Base-by-base conservation (phyloP, 805 yeast species). In the Pichia deserticola region DNA sequence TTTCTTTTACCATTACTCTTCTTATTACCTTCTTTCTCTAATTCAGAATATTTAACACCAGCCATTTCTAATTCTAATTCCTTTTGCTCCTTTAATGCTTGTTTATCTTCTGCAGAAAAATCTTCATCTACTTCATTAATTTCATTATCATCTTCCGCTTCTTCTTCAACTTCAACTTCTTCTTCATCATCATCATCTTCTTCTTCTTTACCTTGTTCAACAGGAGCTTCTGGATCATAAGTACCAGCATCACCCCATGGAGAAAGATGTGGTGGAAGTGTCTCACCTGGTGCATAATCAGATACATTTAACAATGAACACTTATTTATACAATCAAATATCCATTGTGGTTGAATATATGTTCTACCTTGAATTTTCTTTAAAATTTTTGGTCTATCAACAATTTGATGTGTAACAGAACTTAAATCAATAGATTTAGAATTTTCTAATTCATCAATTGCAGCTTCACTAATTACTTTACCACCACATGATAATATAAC, bases 161-260 rank as follows among this genome's bases (percentile, higher is more conserved):
- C 81, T 3, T 61, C 81, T 5, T 62, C 81, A 3, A 63, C 83
- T n/a, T 67, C 85, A 12, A 65, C 83, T 0, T 65, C 81, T 3
- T 61, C 81, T 5, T 62, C 81, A 3, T 66, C 79, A 13, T 64
- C 76, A 5, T 60, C 74, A 8, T 65, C 78, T 3, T 60, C 76
- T 10, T 60, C 79, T 3, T 63, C 77, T 11, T 66, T 78, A 15
- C 45, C 68, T 7, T 60, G 69, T 35, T 60, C 75, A 12, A 65
- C 60, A 34, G 68, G 68, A 34, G 79, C 84, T 50, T 76, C 81
- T 60, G 99, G 98, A 68, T 92, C 81, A 70, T 93, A 93, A 48
- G 83, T 84, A 59, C 85, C 89, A 44, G 90, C 78, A 71, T 93
- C 99, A 59, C 98, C 98, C 98, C 99, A 93, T 73, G 99, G 99